Evolutionary conservation across 1,139 yeast species (phyloP).

Genomic region (Meyerozyma athensensis): DNA sequence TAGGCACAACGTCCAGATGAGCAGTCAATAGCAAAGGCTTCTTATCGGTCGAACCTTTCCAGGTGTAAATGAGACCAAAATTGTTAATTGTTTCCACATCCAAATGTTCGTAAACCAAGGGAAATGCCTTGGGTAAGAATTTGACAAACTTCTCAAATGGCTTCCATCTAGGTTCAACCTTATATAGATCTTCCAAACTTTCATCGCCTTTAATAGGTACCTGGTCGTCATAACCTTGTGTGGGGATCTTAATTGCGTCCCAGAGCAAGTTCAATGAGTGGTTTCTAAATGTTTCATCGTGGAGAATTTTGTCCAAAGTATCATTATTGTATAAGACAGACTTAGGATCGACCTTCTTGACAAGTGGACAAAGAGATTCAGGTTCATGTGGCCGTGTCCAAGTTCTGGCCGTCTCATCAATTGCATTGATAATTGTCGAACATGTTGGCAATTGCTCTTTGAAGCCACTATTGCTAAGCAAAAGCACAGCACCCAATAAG

Average conservation of each 20-base stretch:
- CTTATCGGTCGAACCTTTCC: slow-evolving; percentile 26
- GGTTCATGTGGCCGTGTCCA: slow-evolving; percentile 3
- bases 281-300: slow-evolving; percentile 36
- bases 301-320: slow-evolving; percentile 24
- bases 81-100: slow-evolving; percentile 28
- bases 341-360: slow-evolving; percentile 26
- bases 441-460: not conserved
- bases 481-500: not conserved
- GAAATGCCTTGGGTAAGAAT: slow-evolving; percentile 27
- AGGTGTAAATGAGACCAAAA: slow-evolving; percentile 31
- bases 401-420: not conserved
- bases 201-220: slow-evolving; percentile 22
- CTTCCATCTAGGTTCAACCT: slow-evolving; percentile 25
- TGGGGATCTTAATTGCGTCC: slow-evolving; percentile 57
- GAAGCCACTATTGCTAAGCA: not conserved
- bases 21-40: slow-evolving; percentile 43
- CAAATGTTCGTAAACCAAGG: slow-evolving; percentile 28
- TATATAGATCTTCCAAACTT: slow-evolving; percentile 21
- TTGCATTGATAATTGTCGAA: not conserved
- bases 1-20: slow-evolving; percentile 50
- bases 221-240: slow-evolving; percentile 55
- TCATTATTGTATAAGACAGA: slow-evolving; percentile 19
- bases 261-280: slow-evolving; percentile 40
- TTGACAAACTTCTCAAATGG: slow-evolving; percentile 26
- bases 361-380: slow-evolving; percentile 32